These are phyloP conservation scores for Schoenoplectus tabernaemontani DNA, from an alignment of 202 grass and related monocot genomes.

Conservation along the genomic window DNA sequence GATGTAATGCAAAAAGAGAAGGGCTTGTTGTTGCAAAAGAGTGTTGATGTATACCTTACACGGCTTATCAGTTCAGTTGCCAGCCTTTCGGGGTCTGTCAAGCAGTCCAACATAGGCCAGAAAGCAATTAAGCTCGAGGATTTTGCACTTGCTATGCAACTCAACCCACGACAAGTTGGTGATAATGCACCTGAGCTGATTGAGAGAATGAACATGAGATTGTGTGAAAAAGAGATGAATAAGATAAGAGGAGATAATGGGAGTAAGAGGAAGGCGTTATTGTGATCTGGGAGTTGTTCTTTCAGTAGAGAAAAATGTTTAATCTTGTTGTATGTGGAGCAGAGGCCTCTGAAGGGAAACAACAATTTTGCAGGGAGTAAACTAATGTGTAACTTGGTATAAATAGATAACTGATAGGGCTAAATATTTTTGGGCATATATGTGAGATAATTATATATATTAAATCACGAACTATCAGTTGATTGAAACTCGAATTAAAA, in stretches of 20 bases:
- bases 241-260: slow-evolving; percentile 19
- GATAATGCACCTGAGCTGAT: slow-evolving; percentile 54
- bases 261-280: slow-evolving; percentile 12
- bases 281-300: slow-evolving; percentile 2
- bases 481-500: too few species aligned
- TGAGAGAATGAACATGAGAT: slow-evolving; percentile 48
- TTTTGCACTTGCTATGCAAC: slow-evolving; percentile 54
- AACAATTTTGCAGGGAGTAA: slow-evolving; percentile 32
- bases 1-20: slow-evolving; percentile 45
- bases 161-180: slow-evolving; percentile 59
- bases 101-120: slow-evolving; percentile 8
- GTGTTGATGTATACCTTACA: slow-evolving; percentile 62
- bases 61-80: slow-evolving; percentile 55
- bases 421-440: too few species aligned
- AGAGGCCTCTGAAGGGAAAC: slow-evolving; percentile 19
- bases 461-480: too few species aligned
- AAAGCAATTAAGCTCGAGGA: slow-evolving; percentile 52
- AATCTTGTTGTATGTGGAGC: slow-evolving; percentile 26
- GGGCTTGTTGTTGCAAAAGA: slow-evolving; percentile 73
- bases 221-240: slow-evolving; percentile 12
- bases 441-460: too few species aligned
- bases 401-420: slow-evolving; percentile 29
- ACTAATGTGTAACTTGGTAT: slow-evolving; percentile 39
- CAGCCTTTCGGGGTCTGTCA: slow-evolving; percentile 33
- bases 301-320: slow-evolving; percentile 1